These are phyloP conservation scores for Potentilla sterilis DNA, from an alignment of 306 rosid species.

Conservation along the genomic window DNA sequence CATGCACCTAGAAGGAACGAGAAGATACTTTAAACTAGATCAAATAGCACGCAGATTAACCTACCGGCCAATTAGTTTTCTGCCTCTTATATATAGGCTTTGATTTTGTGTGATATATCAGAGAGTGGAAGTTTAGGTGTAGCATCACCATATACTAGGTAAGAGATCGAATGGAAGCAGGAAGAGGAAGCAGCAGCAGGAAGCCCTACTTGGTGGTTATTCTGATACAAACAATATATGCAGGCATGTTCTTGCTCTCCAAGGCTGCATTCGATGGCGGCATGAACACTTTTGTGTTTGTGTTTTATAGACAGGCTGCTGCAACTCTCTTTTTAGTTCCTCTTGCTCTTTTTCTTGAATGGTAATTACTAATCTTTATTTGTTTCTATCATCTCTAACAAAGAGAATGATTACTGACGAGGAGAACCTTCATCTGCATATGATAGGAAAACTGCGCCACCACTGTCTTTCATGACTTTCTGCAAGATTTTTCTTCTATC, in stretches of 20 bases:
- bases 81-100: neutral
- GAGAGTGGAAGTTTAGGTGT: neutral
- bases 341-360: slow-evolving; percentile 48
- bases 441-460: slow-evolving; percentile 57
- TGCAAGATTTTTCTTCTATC: slow-evolving; percentile 72
- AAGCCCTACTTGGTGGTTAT: slow-evolving; percentile 42
- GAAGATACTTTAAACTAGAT: neutral
- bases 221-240: slow-evolving; percentile 56
- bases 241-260: slow-evolving; percentile 59
- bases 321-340: slow-evolving; percentile 60
- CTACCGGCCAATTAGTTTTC: neutral
- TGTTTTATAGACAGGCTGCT: slow-evolving; percentile 66
- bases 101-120: neutral
- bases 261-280: slow-evolving; percentile 81
- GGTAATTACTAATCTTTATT: slow-evolving; percentile 32
- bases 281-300: slow-evolving; percentile 70
- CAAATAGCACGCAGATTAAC: neutral
- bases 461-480: slow-evolving; percentile 50
- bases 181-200: slow-evolving; percentile 13
- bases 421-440: neutral
- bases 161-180: slow-evolving; percentile 14
- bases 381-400: neutral
- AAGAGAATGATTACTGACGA: neutral
- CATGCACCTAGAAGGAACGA: neutral
- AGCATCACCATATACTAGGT: neutral